Conservation (phyloP, 1,139 yeast species). For the Saccharomyces pastorianus region DNA sequence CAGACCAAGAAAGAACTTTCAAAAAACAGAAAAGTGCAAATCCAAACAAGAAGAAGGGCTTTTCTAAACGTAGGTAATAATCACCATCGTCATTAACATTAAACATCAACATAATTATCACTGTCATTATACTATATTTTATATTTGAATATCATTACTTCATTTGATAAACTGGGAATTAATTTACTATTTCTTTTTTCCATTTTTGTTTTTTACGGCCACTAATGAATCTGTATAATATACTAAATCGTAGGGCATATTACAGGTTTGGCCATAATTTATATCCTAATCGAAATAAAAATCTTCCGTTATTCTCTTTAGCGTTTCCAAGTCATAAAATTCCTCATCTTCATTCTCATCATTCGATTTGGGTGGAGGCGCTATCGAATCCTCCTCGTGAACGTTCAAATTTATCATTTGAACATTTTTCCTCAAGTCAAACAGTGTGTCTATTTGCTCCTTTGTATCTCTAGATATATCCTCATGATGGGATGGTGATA, state of each 20-base stretch:
- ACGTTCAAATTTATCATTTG: constrained; percentile 50
- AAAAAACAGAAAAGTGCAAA: constrained; percentile 32
- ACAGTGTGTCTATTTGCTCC: constrained; percentile 48
- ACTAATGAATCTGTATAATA: too few relatives aligned
- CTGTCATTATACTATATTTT: not conserved
- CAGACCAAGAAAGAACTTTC: constrained; percentile 39
- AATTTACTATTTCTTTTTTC: not conserved
- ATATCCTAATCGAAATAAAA: constrained; percentile 36
- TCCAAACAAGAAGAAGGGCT: constrained; percentile 21
- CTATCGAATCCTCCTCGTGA: constrained; percentile 25
- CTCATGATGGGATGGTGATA: constrained; percentile 29
- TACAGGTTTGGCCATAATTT: too few relatives aligned
- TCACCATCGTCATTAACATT: not conserved
- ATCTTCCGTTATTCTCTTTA: constrained; percentile 36
- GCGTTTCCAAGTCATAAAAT: constrained; percentile 38
- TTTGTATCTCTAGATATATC: constrained; percentile 47
- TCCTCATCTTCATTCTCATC: constrained; percentile 35
- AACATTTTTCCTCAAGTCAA: constrained; percentile 54
- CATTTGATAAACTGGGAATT: not conserved
- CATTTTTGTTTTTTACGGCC: not conserved
- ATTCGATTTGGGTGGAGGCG: constrained; percentile 5
- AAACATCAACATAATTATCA: not conserved
- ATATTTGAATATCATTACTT: not conserved
- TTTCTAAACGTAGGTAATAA: constrained; percentile 11
- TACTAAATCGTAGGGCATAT: too few relatives aligned